phyloP scores from a whole-genome alignment of 1,284 basidiomycete genomes.

The Boletus sp. region DNA sequence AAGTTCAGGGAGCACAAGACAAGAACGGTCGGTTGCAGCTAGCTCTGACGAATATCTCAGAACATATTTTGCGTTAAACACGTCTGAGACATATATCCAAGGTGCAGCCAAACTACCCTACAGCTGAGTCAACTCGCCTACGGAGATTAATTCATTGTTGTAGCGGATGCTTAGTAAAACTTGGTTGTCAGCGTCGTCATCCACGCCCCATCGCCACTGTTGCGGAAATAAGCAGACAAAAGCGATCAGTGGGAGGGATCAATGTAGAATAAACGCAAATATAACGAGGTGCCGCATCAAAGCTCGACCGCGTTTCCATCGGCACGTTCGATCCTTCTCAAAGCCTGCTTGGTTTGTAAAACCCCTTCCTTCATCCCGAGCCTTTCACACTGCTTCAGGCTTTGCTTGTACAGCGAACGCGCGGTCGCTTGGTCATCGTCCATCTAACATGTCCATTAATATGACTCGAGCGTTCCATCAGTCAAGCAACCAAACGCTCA shows the following conservation, averaged over 20 bases:
- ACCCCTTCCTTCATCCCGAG: slow-evolving; percentile 58
- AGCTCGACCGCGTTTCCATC: not conserved
- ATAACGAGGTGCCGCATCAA: not conserved
- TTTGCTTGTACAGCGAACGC: slow-evolving; percentile 47
- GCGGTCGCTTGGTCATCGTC: slow-evolving; percentile 51
- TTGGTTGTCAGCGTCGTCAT: not conserved
- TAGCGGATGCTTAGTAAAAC: not conserved
- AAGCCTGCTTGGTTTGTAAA: slow-evolving; percentile 50
- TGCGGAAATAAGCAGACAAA: not conserved
- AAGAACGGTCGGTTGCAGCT: too few species aligned
- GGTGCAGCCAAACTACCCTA: too few species aligned
- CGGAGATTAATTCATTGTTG: too few species aligned
- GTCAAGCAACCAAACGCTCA: slow-evolving; percentile 18
- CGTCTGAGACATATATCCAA: too few species aligned
- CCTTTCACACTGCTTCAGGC: slow-evolving; percentile 51
- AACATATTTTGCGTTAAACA: too few species aligned
- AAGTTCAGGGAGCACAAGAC: too few species aligned
- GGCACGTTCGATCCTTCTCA: slow-evolving; percentile 42
- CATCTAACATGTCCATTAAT: slow-evolving; percentile 45
- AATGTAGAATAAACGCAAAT: not conserved
- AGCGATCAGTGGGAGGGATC: not conserved
- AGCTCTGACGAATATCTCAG: too few species aligned
- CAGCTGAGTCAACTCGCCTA: too few species aligned
- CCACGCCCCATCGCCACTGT: not conserved
- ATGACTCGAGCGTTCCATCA: not conserved